Conservation (phyloP, 2,329 filamentous ascomycete species). For the Dryadomyces quercivorus region DNA sequence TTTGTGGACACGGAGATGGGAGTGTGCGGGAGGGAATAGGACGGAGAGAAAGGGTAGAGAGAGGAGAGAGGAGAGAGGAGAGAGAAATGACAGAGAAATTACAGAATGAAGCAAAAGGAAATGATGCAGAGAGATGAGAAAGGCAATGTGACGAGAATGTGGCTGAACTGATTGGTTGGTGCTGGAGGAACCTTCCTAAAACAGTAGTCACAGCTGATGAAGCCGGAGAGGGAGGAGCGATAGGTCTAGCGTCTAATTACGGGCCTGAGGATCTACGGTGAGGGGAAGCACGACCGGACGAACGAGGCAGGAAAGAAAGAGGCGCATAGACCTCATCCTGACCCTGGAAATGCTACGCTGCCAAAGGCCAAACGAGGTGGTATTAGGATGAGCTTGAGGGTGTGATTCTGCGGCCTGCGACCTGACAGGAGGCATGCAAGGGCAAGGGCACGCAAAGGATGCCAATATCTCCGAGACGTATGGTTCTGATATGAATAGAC, state of each 20-base stretch:
- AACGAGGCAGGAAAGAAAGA: not conserved
- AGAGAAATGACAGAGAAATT: not conserved
- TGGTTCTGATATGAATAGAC: too few relatives aligned
- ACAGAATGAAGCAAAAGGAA: not conserved
- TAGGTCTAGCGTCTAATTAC: not conserved
- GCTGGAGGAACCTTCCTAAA: conserved; percentile 8
- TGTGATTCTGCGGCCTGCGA: too few relatives aligned
- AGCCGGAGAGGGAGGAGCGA: not conserved
- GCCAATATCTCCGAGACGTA: too few relatives aligned
- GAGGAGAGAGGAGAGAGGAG: not conserved
- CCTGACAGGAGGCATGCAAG: too few relatives aligned
- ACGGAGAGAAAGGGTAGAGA: not conserved
- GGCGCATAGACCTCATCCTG: not conserved
- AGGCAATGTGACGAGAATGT: not conserved
- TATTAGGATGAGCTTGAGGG: too few relatives aligned
- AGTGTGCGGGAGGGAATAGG: not conserved
- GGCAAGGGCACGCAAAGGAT: too few relatives aligned
- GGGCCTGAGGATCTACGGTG: not conserved
- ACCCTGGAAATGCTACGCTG: too few relatives aligned
- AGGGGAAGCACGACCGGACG: not conserved
- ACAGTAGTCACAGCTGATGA: not conserved
- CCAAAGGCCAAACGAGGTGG: too few relatives aligned
- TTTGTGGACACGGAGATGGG: not conserved
- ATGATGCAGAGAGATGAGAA: not conserved
- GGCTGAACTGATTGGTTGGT: not conserved